Base-by-base conservation (phyloP, 805 yeast species). In the Wickerhamomyces ciferrii region DNA sequence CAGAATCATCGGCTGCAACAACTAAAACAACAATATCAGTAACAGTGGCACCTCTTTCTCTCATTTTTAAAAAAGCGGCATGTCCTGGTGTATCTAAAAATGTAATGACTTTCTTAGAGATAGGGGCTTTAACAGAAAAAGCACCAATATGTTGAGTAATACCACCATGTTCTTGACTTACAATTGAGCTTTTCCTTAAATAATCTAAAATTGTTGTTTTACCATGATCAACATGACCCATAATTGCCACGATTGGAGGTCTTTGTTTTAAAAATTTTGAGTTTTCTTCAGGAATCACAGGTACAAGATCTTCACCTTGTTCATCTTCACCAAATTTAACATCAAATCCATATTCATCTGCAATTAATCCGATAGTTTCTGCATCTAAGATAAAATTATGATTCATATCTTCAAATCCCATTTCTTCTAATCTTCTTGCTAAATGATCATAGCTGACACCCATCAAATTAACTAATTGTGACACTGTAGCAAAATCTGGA, bases 161-260 rank as follows among this genome's bases (percentile, higher is more conserved):
- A 18, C 99, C 98, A 45, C 99, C 99, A 63, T 82, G 87, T 62
- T 94, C 99, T 38, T 82, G 77, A 27, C 80, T 79, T 0, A 84
- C 98, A 8, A 94, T 80, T 0, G 91, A 79, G 0, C 96, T 85
- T 53, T 87, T 89, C 40, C 98, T 74, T 56, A 94, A 69, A 58
- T 81, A 79, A 63, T 94, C 99, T 46, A 94, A 74, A 49, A 94
- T 83, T 0, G 99, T 92, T 2, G 99, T 94, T 63, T 94, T 94
- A 2, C 99, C 99, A 61, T 94, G 99, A 65, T 94, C 99, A 27
- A 94, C 99, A 64, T 94, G 99, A 2, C 99, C 99, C 98, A 94
- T 94, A 44, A 94, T 87, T 0, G 99, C 91, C 5, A 94, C 97
- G 21, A 94, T 84, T 0, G 99, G 99, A 0, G 99, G 90, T 53